phyloP scores from a whole-genome alignment of 2,329 filamentous ascomycete genomes.

The Amauroascus niger region DNA sequence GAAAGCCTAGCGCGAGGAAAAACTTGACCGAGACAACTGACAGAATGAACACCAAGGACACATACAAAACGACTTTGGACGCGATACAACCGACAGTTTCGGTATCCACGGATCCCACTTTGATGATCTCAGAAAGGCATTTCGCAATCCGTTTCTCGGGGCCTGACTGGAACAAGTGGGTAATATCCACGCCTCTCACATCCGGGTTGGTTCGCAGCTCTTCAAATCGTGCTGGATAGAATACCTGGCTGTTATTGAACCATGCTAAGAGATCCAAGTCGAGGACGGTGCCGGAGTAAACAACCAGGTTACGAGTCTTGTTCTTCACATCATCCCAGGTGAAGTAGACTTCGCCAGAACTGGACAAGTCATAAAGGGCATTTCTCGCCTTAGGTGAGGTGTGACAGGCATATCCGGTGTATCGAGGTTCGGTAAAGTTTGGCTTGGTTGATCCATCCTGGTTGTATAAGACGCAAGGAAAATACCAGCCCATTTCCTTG shows the following conservation, averaged over 20 bases:
- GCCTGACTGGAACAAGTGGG: conserved; percentile 70
- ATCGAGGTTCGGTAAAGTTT: conserved; percentile 65
- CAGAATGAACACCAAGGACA: conserved; percentile 83
- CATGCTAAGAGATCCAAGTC: conserved; percentile 80
- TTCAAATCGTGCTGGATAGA: conserved; percentile 66
- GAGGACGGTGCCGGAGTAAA: conserved; percentile 88
- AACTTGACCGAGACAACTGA: conserved; percentile 82
- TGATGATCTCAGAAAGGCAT: conserved; percentile 88
- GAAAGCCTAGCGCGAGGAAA: conserved; percentile 77
- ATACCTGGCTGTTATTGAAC: conserved; percentile 77
- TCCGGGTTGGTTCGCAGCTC: conserved; percentile 61
- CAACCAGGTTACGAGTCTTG: conserved; percentile 74
- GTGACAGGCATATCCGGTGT: conserved; percentile 81
- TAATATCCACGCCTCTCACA: conserved; percentile 77
- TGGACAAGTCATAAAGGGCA: conserved; percentile 63
- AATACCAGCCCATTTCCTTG: conserved; percentile 86
- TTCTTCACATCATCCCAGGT: conserved; percentile 94
- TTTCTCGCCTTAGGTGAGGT: conserved; percentile 60
- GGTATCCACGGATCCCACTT: conserved; percentile 90
- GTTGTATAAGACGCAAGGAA: conserved; percentile 82
- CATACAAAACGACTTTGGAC: conserved; percentile 90
- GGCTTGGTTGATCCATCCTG: conserved; percentile 78
- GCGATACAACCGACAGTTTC: conserved; percentile 96
- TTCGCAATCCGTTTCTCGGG: conserved; percentile 71
- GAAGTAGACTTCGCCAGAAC: conserved; percentile 82